Evolutionary conservation across 1,284 basidiomycete species (phyloP).

Genomic region (Amanita bisporigera): DNA sequence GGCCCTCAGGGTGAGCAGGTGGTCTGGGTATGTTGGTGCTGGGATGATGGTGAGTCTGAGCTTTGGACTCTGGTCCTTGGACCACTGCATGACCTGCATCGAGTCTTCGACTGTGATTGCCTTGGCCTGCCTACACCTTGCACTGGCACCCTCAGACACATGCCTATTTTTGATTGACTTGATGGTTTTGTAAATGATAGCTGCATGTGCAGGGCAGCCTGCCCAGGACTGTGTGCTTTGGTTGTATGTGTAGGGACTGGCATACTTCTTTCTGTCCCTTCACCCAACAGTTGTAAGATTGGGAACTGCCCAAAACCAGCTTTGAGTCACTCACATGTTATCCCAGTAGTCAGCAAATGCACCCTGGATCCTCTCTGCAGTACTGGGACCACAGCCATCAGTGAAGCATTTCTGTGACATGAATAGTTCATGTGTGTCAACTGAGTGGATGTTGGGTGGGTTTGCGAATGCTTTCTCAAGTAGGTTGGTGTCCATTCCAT

Average conservation of each 20-base stretch:
- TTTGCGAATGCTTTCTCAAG: constrained; percentile 21
- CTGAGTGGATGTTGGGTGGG: constrained; percentile 27
- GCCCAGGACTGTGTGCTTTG: neutral
- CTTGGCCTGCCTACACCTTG: neutral
- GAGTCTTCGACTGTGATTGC: neutral
- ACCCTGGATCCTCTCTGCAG: constrained; percentile 24
- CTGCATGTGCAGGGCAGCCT: neutral
- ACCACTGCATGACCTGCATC: neutral
- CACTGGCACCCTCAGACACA: neutral
- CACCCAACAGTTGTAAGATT: neutral
- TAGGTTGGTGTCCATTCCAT: neutral
- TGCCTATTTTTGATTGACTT: neutral
- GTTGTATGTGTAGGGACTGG: neutral
- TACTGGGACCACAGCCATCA: constrained; percentile 15
- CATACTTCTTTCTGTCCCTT: neutral
- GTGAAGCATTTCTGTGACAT: constrained; percentile 28
- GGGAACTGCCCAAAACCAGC: no score
- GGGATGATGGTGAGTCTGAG: neutral
- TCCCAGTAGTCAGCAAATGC: constrained; percentile 31
- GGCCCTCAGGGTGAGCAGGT: neutral
- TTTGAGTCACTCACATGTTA: neutral
- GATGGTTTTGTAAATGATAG: neutral
- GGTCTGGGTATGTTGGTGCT: no score
- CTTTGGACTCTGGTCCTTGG: neutral
- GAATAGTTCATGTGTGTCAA: constrained; percentile 23